A percentile compares a stretch with the other conserved stretches of the same genome.
Conservation (phyloP, 768 basidiomycete species). For the Pleurotus platypus region DNA sequence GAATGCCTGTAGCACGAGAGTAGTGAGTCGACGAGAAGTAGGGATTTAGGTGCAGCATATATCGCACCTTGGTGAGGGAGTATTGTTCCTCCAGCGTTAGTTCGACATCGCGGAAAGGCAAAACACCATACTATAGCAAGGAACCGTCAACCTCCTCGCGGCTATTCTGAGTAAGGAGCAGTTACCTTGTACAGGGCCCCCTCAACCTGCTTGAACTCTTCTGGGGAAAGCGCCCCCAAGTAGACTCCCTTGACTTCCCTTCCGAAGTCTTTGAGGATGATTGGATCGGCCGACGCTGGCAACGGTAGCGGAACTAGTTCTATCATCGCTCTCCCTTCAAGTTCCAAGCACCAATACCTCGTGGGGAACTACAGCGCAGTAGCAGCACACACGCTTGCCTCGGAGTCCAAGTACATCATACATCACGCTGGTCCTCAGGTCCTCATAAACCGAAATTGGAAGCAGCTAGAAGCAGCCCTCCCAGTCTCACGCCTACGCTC, state of each 20-base stretch:
- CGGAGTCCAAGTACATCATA: too few relatives aligned
- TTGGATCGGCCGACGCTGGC: constrained; percentile 64
- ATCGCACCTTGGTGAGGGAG: constrained; percentile 69
- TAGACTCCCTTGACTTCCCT: constrained; percentile 71
- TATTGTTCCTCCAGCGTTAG: constrained; percentile 83
- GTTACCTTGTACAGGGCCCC: constrained; percentile 74
- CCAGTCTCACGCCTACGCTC: too few relatives aligned
- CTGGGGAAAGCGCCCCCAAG: constrained; percentile 56
- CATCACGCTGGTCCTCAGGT: too few relatives aligned
- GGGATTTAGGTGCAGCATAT: not conserved
- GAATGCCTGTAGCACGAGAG: constrained; percentile 53
- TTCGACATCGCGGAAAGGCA: constrained; percentile 55
- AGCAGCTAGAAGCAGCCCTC: too few relatives aligned
- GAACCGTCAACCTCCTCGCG: not conserved
- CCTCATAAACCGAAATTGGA: too few relatives aligned
- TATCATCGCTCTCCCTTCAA: constrained; percentile 51
- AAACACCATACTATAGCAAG: not conserved
- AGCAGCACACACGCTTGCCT: too few relatives aligned
- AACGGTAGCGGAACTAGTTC: constrained; percentile 63
- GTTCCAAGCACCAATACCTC: too few relatives aligned
- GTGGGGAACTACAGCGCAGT: too few relatives aligned
- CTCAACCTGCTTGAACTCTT: constrained; percentile 63
- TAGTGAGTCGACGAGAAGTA: constrained; percentile 1
- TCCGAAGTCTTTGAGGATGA: constrained; percentile 70
- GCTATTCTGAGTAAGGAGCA: not conserved